These are phyloP conservation scores for Ensete glaucum DNA, from an alignment of 176 grass and related monocot genomes.

Conservation along the genomic window DNA sequence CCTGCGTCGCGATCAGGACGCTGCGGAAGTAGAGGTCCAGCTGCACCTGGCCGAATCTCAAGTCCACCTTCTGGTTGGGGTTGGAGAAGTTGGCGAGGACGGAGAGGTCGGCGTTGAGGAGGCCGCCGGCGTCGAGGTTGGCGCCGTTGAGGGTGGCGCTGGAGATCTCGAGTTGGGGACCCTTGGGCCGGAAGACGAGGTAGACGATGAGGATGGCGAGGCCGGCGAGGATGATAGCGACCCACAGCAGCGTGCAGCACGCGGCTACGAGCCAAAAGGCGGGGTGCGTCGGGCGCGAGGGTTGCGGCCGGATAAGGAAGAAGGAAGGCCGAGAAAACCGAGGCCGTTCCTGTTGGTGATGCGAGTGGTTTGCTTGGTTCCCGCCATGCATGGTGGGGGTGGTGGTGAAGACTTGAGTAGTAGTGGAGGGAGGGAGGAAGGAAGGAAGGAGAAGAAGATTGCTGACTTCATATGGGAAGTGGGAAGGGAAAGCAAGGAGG, in stretches of 20 bases:
- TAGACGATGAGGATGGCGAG: slow-evolving; percentile 51
- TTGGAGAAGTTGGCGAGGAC: slow-evolving; percentile 53
- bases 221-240: slow-evolving; percentile 46
- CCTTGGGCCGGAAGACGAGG: slow-evolving; percentile 57
- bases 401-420: too few species aligned
- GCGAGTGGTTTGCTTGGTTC: too few species aligned
- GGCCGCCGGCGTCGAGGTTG: slow-evolving; percentile 38
- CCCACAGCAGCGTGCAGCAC: slow-evolving; percentile 64
- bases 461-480: too few species aligned
- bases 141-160: slow-evolving; percentile 59
- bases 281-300: neutral
- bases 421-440: too few species aligned
- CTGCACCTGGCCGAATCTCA: slow-evolving; percentile 53
- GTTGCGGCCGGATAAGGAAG: slow-evolving; percentile 43
- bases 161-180: slow-evolving; percentile 46
- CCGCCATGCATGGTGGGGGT: too few species aligned
- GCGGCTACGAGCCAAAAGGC: slow-evolving; percentile 20
- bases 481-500: too few species aligned
- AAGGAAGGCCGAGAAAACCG: neutral
- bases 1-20: slow-evolving; percentile 39
- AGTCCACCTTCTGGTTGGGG: slow-evolving; percentile 55
- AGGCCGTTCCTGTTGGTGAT: neutral
- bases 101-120: slow-evolving; percentile 63
- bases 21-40: slow-evolving; percentile 70
- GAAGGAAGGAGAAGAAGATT: too few species aligned